Evolutionary conservation across 139 green algal species (phyloP), one percentile per base, ranked within the genome.

Genomic region (Desmodesmus armatus): DNA sequence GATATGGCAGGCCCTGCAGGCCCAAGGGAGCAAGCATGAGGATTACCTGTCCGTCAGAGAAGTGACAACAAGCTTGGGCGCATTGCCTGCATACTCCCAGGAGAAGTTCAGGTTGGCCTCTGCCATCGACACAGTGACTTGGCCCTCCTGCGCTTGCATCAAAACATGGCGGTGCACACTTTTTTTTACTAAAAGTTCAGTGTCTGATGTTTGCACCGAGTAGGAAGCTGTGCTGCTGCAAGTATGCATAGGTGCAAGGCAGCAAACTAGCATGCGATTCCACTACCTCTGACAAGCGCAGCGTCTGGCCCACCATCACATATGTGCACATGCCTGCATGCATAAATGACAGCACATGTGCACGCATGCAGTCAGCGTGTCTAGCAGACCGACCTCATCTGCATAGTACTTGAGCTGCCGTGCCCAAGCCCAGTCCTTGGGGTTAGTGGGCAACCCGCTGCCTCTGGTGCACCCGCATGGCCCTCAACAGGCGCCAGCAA

Each of bases 11-110:
- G n/a, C n/a, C n/a, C n/a, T n/a, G n/a, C n/a, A n/a, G n/a, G n/a
- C n/a, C n/a, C n/a, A n/a, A n/a, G n/a, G n/a, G n/a, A n/a, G n/a
- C n/a, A n/a, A n/a, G n/a, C n/a, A n/a, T n/a, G n/a, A n/a, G n/a
- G 35, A n/a, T 11, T 23, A 82, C 86, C 94, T 96, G 87, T 97
- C 94, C 0, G 94, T 96, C n/a, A 97, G 91, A 31, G 94, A 92
- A n/a, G 94, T 97, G 89, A 96, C 94, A 83, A 97, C 94, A 19
- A 97, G 93, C 90, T 95, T 96, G 29, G 92, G 89, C 29, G 92
- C 92, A 62, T 96, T 96, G 73, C 94, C 94, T 83, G 96, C 91
- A 78, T 96, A 97, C 89, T 97, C 94, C 88, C 91, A 97, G 3
- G 90, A 93, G 90, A 97, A 98, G 31, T 91, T 69, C 49, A 96